A percentile compares a stretch with the other conserved stretches of the same genome.
These are phyloP conservation scores for Durusdinium trenchii DNA, from an alignment of 73 alveolate genomes.

Conservation along the genomic window DNA sequence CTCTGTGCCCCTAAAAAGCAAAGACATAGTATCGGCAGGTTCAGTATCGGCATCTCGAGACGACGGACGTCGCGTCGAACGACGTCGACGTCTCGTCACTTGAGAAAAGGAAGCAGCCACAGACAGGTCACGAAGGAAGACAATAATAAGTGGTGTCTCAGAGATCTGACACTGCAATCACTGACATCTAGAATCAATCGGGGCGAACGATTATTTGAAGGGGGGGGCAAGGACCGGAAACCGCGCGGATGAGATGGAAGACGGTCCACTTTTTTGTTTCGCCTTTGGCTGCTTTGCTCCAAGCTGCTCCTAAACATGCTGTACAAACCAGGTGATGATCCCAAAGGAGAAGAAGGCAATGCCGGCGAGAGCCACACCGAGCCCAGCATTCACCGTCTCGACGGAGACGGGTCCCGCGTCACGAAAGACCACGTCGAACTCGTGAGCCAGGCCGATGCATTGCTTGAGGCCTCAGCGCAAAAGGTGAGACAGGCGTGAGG, in stretches of 20 bases:
- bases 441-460: constrained; percentile 90
- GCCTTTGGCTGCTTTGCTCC: neutral
- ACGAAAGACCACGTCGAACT: constrained; percentile 72
- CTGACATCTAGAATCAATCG: too few species aligned
- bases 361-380: constrained; percentile 76
- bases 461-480: constrained; percentile 90
- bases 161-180: neutral
- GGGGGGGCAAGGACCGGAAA: too few species aligned
- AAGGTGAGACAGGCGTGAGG: too few species aligned
- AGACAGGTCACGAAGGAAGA: too few species aligned
- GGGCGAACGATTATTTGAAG: too few species aligned
- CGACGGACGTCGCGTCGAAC: too few species aligned
- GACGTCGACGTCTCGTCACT: too few species aligned
- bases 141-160: neutral
- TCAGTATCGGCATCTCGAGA: too few species aligned
- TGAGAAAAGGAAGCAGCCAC: too few species aligned
- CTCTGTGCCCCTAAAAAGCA: too few species aligned
- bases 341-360: constrained; percentile 17
- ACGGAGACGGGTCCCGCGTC: constrained; percentile 45
- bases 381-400: constrained; percentile 84
- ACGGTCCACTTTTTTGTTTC: neutral
- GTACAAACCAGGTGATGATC: constrained; percentile 41
- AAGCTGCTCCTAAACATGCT: neutral
- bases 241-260: too few species aligned
- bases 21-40: too few species aligned